Evolutionary conservation across 139 green algal genomes (phyloP), one percentile per base, ranked within the genome.

Genomic region (Coelastrella sp.): DNA sequence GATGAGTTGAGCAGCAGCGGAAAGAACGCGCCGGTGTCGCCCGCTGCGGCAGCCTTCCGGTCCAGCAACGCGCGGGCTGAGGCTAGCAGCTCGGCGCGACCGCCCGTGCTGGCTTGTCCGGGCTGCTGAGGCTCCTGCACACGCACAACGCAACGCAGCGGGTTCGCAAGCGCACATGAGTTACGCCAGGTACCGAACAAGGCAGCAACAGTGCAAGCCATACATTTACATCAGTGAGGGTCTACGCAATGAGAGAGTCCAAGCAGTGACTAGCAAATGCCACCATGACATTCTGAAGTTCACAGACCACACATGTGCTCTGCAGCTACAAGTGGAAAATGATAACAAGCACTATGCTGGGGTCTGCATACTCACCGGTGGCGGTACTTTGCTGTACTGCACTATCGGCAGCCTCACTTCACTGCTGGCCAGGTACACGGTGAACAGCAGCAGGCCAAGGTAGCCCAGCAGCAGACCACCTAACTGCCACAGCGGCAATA

Each of bases 321-420:
- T 47, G 32, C 32, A 47, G 1, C 0, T 47, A 47, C 32, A 47
- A 47, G 0, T 47, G 32, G 32, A 71, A 10, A 2, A 2, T 71
- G 61, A 71, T 19, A 71, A 10, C 61, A 19, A 0, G 61, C 8
- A 71, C 11, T 71, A 71, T 13, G 61, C 0, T 71, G 61, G 11
- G 8, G 61, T 71, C 11, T 71, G 61, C 3, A 71, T 5, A 58
- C 71, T 57, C 73, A 91, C 80, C 71, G 74, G 92, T 64, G 83
- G 90, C 47, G 83, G 90, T 73, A 80, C 83, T 32, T 75, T 92
- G 74, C 71, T 88, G 89, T 96, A 96, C 86, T 95, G 92, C 83
- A 96, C 88, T 22, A 95, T 85, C 5, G 92, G 92, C 90, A 96
- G 92, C 75, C 92, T 64, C 56, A 96, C 89, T 80, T 95, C 90